phyloP scores from a whole-genome alignment of 306 rosid species.

The Vigna trinervia region DNA sequence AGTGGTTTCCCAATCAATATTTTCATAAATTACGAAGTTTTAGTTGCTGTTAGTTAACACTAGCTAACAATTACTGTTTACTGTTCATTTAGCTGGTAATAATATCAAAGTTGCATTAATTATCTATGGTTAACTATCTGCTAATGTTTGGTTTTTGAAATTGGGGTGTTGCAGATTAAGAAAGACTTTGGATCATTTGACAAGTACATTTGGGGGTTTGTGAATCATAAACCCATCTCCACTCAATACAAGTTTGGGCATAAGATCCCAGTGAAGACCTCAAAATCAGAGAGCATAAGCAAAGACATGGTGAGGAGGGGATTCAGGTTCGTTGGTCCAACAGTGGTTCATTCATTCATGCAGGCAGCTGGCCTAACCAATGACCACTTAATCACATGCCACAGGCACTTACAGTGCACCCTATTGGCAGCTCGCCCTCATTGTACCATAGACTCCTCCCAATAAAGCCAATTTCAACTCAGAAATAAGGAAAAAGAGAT shows the following conservation, averaged over 20 bases:
- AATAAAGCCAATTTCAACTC: constrained; percentile 41
- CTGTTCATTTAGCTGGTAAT: constrained; percentile 14
- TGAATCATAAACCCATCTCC: constrained; percentile 80
- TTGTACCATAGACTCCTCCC: constrained; percentile 41
- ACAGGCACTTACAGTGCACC: constrained; percentile 83
- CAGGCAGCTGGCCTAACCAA: constrained; percentile 95
- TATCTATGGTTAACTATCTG: not conserved
- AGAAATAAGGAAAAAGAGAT: constrained; percentile 41
- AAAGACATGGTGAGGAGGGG: constrained; percentile 96
- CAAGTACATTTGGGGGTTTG: constrained; percentile 93
- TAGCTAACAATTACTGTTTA: not conserved
- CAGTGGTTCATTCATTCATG: constrained; percentile 95
- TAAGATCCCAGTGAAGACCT: constrained; percentile 93
- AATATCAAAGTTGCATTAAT: not conserved
- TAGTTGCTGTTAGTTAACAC: constrained; percentile 19
- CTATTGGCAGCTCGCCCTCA: constrained; percentile 51
- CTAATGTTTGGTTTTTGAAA: constrained; percentile 37
- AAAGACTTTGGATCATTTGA: constrained; percentile 81
- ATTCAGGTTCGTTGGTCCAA: constrained; percentile 89
- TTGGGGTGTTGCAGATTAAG: constrained; percentile 60
- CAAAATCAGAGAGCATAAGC: constrained; percentile 96
- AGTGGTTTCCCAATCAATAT: constrained; percentile 14
- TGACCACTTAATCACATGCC: constrained; percentile 88
- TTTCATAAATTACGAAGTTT: not conserved
- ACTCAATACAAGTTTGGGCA: constrained; percentile 89